Evolutionary conservation across 2,329 filamentous ascomycete genomes (phyloP), one percentile per base, ranked within the genome.

Genomic region (Fonsecaea pugnacius): DNA sequence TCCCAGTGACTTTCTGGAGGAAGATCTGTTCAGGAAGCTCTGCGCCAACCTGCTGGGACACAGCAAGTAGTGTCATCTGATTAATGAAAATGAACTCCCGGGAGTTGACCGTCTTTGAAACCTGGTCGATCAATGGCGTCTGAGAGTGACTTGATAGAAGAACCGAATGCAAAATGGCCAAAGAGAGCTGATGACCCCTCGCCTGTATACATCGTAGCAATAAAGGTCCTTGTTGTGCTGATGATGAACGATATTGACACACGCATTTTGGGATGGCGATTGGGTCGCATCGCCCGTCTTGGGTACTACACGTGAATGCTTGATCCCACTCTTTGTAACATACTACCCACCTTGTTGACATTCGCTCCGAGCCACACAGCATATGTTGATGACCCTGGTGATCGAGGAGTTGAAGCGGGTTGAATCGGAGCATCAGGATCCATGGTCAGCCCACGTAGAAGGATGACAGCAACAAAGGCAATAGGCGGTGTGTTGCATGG

Each of bases 401-500:
- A 46, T 1, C n/a, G 12, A 43, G 27, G 8, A 7, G 10, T 14
- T 33, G 33, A 14, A 48, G 8, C 14, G 40, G 32, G 18, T 46
- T 51, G 40, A 18, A 18, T 12, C 33, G 51, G 33, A 53, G 43
- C 43, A 48, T 48, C 16, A 48, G 8, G 43, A 48, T 27, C 43
- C 43, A 12, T 24, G 43, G 43, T 48, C 43, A 48, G 43, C 18
- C 43, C 43, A 24, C 43, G 9, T 48, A 10, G 24, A 48, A 12
- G 43, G 21, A 48, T 16, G 24, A 48, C 5, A 21, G 9, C 18
- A 24, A 33, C 6, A 18, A 27, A 53, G 46, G 33, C 27, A 60
- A 66, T 59, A 33, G 54, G 64, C 64, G 64, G 64, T 67, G 64
- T 61, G 61, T 50, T 33, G 35, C 36, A 30, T 48, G 64, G 50